Evolutionary conservation across 2,329 filamentous ascomycete genomes (phyloP), one percentile per base, ranked within the genome.

Genomic region (Fusarium sp.): DNA sequence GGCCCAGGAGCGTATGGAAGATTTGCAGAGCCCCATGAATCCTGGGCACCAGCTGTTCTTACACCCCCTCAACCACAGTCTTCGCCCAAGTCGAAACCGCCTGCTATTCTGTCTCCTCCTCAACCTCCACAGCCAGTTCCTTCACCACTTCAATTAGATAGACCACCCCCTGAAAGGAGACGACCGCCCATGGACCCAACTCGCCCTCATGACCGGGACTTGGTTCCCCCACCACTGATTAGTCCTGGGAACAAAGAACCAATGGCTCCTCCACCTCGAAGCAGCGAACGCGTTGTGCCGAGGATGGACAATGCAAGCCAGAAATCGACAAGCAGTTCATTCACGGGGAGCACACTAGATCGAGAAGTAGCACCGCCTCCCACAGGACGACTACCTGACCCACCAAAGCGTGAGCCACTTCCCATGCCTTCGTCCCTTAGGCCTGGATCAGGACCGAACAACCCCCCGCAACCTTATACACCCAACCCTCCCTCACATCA

Each of bases 111-210:
- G 10, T 76, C 74, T 35, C 69, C 67, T 54, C 77, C 60, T 15
- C 75, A 75, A 44, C 70, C 74, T 35, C 77, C 78, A 37, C 72
- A 78, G 21, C 76, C 79, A 19, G 63, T 73, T 10, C 71, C 71
- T 27, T 69, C 71, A 39, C 71, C 71, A 33, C 71, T 73, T 69
- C 78, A 77, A 44, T 56, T 69, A 12, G 85, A 86, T 39, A 82
- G 86, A 27, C 84, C 84, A 38, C 85, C 88, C 3, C 91, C 91
- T 1, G 90, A 92, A 73, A 85, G 91, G 69, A 90, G 87, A 78
- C 83, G 91, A 54, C 91, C 91, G 4, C 89, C 90, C 1, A 92
- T 93, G 89, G 88, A 91, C 66, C 86, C 87, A 12, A 80, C 86
- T 11, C 83, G 88, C 37, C 87, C 87, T 12, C 83, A 85, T 55